A percentile compares a stretch with the other conserved stretches of the same genome.
These are phyloP conservation scores for Spathaspora sp. DNA, from an alignment of 805 yeast species.

Conservation along the genomic window DNA sequence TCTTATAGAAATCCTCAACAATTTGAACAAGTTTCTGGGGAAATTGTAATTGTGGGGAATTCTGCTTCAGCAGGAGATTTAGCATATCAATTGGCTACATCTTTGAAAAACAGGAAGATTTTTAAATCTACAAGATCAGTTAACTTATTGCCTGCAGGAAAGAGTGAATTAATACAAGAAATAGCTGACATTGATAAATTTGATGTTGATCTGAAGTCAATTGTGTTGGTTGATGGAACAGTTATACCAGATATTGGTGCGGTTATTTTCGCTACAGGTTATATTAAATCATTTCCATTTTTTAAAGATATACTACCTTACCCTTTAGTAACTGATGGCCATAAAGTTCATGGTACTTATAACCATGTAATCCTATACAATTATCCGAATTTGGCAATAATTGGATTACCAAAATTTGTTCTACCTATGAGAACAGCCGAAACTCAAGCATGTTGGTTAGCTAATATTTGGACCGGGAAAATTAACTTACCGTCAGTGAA, in stretches of 20 bases:
- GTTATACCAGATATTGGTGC: conserved; percentile 21
- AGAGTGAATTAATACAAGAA: conserved; percentile 37
- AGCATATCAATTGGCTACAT: conserved; percentile 20
- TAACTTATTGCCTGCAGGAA: conserved; percentile 41
- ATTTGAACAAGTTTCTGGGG: conserved; percentile 21
- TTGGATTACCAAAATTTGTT: conserved; percentile 43
- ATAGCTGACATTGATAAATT: conserved; percentile 38
- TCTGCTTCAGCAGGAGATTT: conserved; percentile 20
- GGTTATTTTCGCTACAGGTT: conserved; percentile 38
- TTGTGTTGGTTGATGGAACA: conserved; percentile 23
- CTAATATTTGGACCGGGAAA: conserved; percentile 41
- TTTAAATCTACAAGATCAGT: conserved; percentile 36
- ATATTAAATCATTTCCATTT: conserved; percentile 33
- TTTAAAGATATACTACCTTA: conserved; percentile 14
- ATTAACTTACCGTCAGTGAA: conserved; percentile 34
- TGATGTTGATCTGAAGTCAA: conserved; percentile 26
- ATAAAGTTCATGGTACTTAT: conserved; percentile 34
- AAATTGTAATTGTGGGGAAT: conserved; percentile 23
- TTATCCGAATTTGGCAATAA: conserved; percentile 42
- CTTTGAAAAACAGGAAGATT: conserved; percentile 18
- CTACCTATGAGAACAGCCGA: conserved; percentile 50
- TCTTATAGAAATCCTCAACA: conserved; percentile 18
- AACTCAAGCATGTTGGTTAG: conserved; percentile 43
- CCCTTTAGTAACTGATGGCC: conserved; percentile 29
- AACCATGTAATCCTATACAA: conserved; percentile 44